Base-by-base conservation (phyloP, 768 basidiomycete species). In the Phlebiopsis flavidoalba region DNA sequence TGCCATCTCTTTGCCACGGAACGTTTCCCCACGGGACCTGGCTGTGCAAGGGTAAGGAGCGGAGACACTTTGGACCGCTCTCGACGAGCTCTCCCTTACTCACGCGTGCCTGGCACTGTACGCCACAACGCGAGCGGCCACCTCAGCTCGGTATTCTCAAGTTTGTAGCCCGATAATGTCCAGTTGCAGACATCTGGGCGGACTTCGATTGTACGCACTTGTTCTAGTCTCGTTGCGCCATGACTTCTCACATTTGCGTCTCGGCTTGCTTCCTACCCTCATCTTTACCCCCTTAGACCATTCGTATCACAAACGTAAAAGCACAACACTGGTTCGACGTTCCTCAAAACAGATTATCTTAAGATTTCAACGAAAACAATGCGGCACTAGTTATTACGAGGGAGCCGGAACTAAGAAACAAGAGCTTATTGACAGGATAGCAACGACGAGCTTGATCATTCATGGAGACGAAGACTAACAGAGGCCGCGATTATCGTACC, bases 391-490 rank as follows among this genome's bases (percentile, higher is more conserved):
- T 65, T 76, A n/a, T 92, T 31, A 77, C 82, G 57, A 91, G n/a
- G n/a, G 90, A 73, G 80, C 89, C 11, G 92, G 92, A 26, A 93
- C n/a, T n/a, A n/a, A 89, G 77, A 94, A 94, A 70, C 88, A 91
- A 66, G 93, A 93, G 36, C 81, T 93, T 51, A 91, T 93, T 69
- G 89, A 92, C 70, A 81, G 89, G 63, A 87, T 94, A 62, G 73
- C 82, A 49, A 65, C 66, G 8, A n/a, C n/a, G 76, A 80, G 63
- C 73, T 93, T 66, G 85, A 88, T 62, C 60, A n/a, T n/a, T 67
- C 55, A n/a, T 91, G 88, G 87, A 81, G 81, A 69, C 71, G 72
- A 55, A n/a, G n/a, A 71, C 73, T 1, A 83, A 81, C 68, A 76
- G 79, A n/a, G n/a, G n/a, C n/a, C n/a, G n/a, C n/a, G n/a, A n/a